These are phyloP conservation scores for Aspergillus amoenus DNA, from an alignment of 2,329 filamentous ascomycete species.

Conservation along the genomic window DNA sequence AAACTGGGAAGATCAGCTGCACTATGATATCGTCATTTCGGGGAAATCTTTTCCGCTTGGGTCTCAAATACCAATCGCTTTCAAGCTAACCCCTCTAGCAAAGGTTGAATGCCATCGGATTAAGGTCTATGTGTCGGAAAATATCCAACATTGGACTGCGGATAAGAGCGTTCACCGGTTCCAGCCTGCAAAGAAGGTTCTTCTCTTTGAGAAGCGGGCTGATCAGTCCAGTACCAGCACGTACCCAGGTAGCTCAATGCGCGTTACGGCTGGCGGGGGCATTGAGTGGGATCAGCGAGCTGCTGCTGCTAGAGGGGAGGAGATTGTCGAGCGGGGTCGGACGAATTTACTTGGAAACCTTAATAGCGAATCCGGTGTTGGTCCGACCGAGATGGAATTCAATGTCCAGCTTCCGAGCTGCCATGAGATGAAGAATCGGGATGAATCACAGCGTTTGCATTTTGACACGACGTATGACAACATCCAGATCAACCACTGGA, in stretches of 20 bases:
- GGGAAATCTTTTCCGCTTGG: slow-evolving; percentile 93
- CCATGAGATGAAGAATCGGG: slow-evolving; percentile 73
- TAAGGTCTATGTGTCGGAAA: slow-evolving; percentile 88
- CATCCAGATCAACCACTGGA: slow-evolving; percentile 93
- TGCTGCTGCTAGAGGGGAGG: slow-evolving; percentile 56
- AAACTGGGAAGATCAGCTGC: slow-evolving; percentile 91
- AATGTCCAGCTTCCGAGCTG: slow-evolving; percentile 90
- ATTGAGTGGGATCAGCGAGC: slow-evolving; percentile 63
- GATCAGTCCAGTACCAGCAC: slow-evolving; percentile 72
- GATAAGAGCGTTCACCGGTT: slow-evolving; percentile 82
- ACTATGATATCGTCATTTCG: slow-evolving; percentile 95
- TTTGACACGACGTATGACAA: slow-evolving; percentile 93
- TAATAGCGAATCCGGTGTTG: slow-evolving; percentile 72
- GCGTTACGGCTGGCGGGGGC: slow-evolving; percentile 77
- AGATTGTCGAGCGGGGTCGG: slow-evolving; percentile 54
- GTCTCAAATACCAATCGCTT: slow-evolving; percentile 83
- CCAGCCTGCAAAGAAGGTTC: slow-evolving; percentile 78
- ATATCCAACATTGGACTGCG: slow-evolving; percentile 85
- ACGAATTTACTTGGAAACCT: slow-evolving; percentile 79
- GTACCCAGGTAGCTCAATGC: slow-evolving; percentile 73
- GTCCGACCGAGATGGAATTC: slow-evolving; percentile 91
- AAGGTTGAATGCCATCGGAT: slow-evolving; percentile 93
- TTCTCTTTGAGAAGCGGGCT: slow-evolving; percentile 84
- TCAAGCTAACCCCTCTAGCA: slow-evolving; percentile 87
- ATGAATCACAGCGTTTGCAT: slow-evolving; percentile 66